Percentiles rank a stretch among this genome's conserved stretches.
Conservation (phyloP, 331 rosid species). For the Ulmus americana region DNA sequence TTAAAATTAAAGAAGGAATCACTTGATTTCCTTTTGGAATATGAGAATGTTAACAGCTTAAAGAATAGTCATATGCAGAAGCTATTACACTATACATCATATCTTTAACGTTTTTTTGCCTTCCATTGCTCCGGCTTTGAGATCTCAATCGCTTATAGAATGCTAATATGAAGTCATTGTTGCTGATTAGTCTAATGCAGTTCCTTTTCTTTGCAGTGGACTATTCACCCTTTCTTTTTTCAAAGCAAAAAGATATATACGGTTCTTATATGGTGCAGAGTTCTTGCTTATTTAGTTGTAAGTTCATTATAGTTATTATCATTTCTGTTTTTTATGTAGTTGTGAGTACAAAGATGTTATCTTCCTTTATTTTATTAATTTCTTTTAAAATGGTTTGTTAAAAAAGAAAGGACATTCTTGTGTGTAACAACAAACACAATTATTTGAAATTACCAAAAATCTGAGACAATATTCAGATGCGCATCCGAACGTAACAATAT, state of each 20-base stretch:
- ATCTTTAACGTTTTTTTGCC: neutral
- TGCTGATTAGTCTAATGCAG: slow-evolving; percentile 3
- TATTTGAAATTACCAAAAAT: too few relatives aligned
- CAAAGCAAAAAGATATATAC: slow-evolving; percentile 45
- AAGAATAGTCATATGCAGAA: neutral
- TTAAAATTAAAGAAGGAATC: neutral
- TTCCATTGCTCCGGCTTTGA: neutral
- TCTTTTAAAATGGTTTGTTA: too few relatives aligned
- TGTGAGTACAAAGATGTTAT: neutral
- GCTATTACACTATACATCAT: neutral
- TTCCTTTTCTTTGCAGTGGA: slow-evolving; percentile 45
- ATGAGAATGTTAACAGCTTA: neutral
- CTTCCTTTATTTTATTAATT: too few relatives aligned
- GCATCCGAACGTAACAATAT: too few relatives aligned
- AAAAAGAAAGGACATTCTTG: too few relatives aligned
- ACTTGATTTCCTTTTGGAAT: neutral
- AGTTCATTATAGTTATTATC: slow-evolving; percentile 19
- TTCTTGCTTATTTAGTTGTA: slow-evolving; percentile 45
- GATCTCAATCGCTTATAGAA: neutral
- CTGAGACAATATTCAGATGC: too few relatives aligned
- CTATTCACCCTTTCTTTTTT: slow-evolving; percentile 45
- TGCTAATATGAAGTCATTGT: neutral
- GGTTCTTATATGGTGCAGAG: slow-evolving; percentile 57
- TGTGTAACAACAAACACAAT: too few relatives aligned
- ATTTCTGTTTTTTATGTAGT: slow-evolving; percentile 1